Evolutionary conservation across 2,329 filamentous ascomycete species (phyloP).

Genomic region (Biscogniauxia sp.): DNA sequence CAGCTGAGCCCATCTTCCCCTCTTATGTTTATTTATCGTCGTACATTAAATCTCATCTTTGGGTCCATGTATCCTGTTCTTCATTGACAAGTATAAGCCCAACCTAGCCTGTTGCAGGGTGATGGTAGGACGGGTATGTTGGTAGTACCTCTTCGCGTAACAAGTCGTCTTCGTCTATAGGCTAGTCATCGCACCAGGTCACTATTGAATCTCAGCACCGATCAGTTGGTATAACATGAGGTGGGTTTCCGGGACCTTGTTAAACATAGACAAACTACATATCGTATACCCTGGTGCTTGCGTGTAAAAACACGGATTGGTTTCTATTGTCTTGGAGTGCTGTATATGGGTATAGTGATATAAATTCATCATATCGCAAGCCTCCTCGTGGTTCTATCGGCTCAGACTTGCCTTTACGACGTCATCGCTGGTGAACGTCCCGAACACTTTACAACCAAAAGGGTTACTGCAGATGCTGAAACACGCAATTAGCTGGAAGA

Average conservation of each 20-base stretch:
- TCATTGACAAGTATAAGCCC: no score
- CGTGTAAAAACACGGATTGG: neutral
- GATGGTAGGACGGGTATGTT: no score
- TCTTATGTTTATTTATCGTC: no score
- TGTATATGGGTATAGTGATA: neutral
- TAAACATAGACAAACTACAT: no score
- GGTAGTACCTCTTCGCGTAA: neutral
- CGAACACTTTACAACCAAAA: conserved; percentile 28
- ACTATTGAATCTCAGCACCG: neutral
- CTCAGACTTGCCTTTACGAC: conserved; percentile 68
- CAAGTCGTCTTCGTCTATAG: neutral
- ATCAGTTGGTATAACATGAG: neutral
- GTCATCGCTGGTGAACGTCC: conserved; percentile 41
- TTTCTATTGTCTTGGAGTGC: neutral
- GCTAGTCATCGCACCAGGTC: neutral
- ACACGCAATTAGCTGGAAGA: conserved; percentile 41
- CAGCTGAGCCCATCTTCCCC: no score
- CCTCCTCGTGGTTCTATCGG: conserved; percentile 26
- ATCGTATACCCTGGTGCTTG: neutral
- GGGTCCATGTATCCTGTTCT: no score
- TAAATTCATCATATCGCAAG: neutral
- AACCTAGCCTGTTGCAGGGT: no score
- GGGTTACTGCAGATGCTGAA: conserved; percentile 50
- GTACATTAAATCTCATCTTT: no score
- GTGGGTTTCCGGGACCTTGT: no score